These are phyloP conservation scores for Solanum dulcamara DNA, from an alignment of 257 asterid genomes.

Conservation along the genomic window DNA sequence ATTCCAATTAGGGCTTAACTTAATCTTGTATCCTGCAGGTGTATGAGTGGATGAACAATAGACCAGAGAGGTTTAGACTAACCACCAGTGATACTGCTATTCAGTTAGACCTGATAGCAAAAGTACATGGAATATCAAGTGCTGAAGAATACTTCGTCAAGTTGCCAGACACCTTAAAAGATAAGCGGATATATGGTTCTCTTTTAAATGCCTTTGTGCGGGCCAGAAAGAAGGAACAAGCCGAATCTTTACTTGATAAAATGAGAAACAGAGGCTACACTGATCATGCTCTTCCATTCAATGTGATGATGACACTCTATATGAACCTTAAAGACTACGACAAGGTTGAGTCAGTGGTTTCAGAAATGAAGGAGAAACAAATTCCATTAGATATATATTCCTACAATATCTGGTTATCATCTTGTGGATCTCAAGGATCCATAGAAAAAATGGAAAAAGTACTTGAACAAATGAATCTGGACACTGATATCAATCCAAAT, in stretches of 20 bases:
- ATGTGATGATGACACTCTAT: slow-evolving; percentile 89
- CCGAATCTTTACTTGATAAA: slow-evolving; percentile 59
- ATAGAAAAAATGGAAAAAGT: slow-evolving; percentile 63
- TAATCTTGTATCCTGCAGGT: slow-evolving; percentile 33
- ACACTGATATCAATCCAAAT: slow-evolving; percentile 42
- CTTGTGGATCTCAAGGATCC: slow-evolving; percentile 50
- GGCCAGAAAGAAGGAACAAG: slow-evolving; percentile 53
- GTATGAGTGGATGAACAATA: slow-evolving; percentile 78
- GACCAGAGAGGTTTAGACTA: slow-evolving; percentile 51
- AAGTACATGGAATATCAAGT: slow-evolving; percentile 62
- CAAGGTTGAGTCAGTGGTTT: slow-evolving; percentile 40
- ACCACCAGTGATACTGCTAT: slow-evolving; percentile 83
- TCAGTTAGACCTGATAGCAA: slow-evolving; percentile 76
- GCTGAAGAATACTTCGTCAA: slow-evolving; percentile 70
- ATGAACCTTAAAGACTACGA: slow-evolving; percentile 49
- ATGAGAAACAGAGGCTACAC: slow-evolving; percentile 54
- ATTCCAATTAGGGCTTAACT: background rate
- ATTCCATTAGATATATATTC: slow-evolving; percentile 50
- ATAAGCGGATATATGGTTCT: slow-evolving; percentile 70
- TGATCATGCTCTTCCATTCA: slow-evolving; percentile 52
- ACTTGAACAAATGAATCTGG: slow-evolving; percentile 49
- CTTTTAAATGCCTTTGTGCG: slow-evolving; percentile 73
- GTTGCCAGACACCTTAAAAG: slow-evolving; percentile 60
- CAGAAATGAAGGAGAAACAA: slow-evolving; percentile 55
- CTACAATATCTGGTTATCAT: slow-evolving; percentile 78